Evolutionary conservation across 495 filamentous ascomycete genomes (phyloP), one percentile per base, ranked within the genome.

Genomic region (Penicillium dipodomyicola): DNA sequence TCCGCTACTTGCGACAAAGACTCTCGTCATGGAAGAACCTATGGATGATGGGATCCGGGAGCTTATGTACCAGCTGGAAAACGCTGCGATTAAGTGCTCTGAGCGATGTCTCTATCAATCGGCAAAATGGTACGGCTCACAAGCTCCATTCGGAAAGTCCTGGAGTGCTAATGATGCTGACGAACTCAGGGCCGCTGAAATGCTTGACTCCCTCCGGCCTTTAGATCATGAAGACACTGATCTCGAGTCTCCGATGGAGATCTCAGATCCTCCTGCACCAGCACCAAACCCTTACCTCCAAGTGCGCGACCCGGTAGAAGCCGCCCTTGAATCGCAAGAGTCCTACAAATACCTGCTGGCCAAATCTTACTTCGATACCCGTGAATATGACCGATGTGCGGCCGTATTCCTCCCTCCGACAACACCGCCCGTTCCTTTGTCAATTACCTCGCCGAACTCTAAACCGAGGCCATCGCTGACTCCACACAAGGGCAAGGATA

Each of bases 61-160:
- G 55, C 71, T 87, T 27, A 79, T 84, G 67, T 80, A 77, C 23
- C 80, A 86, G 9, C 80, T 97, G 42, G 89, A 96, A 67, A 85
- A 88, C 55, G 91, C 93, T 22, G 85, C 90, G 0, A 80, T 96
- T 2, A 91, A 91, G 65, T 97, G 91, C 77, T 94, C 90, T 1
- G 95, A 99, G 62, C 79, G 95, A 67, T 96, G 95, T 75, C 82
- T 99, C 3, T 97, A 96, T 70, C 92, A 97, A 61, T 92, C 92
- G 15, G 86, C 95, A 14, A 99, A 97, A 86, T 97, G 95, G 94
- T 97, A 82, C 42, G 62, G 42, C 9, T 33, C 1, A 1, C 8
- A 23, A n/a, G 0, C 15, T 17, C 20, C 30, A 14, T 33, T 14
- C 1, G 17, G 19, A 12, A 0, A 29, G 14, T 11, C 6, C 4